A percentile compares a stretch with the other conserved stretches of the same genome.
phyloP scores from a whole-genome alignment of 441 rosid species.

The Jatropha podagrica region DNA sequence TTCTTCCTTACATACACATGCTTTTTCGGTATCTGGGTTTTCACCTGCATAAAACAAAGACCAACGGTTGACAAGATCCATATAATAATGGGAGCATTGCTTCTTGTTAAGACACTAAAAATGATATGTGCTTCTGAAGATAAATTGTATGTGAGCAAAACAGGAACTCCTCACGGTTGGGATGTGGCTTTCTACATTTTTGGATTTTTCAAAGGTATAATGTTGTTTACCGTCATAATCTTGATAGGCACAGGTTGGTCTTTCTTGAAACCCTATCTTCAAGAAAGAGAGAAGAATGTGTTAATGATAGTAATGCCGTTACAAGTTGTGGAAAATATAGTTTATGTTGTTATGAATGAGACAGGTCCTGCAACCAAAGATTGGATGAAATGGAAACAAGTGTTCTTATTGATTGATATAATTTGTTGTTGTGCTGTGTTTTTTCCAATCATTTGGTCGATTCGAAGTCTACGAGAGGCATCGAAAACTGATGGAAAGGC shows the following conservation, averaged over 20 bases:
- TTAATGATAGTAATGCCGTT: constrained; percentile 50
- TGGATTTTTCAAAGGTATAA: constrained; percentile 55
- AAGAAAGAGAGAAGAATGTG: constrained; percentile 57
- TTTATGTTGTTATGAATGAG: constrained; percentile 44
- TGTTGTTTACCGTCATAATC: constrained; percentile 60
- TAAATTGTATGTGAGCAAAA: constrained; percentile 35
- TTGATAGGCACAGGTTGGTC: constrained; percentile 70
- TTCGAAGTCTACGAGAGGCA: constrained; percentile 45
- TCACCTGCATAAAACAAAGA: constrained; percentile 35
- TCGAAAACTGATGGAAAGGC: constrained; percentile 54
- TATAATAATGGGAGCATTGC: constrained; percentile 47
- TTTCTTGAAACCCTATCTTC: constrained; percentile 57
- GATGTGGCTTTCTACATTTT: constrained; percentile 59
- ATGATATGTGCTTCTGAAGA: constrained; percentile 58
- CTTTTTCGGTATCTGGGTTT: constrained; percentile 37
- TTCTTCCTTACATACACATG: constrained; percentile 35
- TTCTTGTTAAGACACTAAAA: constrained; percentile 50
- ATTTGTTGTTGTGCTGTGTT: constrained; percentile 58
- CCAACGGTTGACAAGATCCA: constrained; percentile 46
- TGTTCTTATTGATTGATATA: constrained; percentile 48
- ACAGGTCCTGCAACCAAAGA: constrained; percentile 54
- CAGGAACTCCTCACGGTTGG: constrained; percentile 71
- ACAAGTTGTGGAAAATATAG: constrained; percentile 60
- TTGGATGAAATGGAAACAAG: constrained; percentile 56
- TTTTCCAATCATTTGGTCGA: constrained; percentile 57